A percentile compares a stretch with the other conserved stretches of the same genome.
Conservation (phyloP, 768 basidiomycete genomes). For the Rhodotorula sphaerocarpa region DNA sequence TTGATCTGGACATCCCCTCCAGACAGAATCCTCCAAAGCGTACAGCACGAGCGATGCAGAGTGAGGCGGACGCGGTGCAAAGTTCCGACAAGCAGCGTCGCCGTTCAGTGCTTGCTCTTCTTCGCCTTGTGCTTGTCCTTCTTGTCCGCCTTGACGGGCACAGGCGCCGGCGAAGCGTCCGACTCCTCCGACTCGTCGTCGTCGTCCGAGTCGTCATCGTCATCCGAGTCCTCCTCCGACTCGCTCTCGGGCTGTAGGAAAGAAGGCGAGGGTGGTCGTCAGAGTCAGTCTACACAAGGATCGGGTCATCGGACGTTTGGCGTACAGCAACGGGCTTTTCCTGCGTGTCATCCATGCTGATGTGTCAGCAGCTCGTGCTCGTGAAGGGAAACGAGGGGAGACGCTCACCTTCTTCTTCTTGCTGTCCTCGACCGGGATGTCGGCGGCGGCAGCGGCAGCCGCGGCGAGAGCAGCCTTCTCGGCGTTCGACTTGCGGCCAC, state of each 20-base stretch:
- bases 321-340: slow-evolving; percentile 5
- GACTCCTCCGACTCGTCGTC: slow-evolving; percentile 8
- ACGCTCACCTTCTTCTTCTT: slow-evolving; percentile 17
- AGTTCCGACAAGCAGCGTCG: too few relatives aligned
- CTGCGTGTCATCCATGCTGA: too few relatives aligned
- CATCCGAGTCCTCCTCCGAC: background rate
- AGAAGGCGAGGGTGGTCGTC: background rate
- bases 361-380: too few relatives aligned
- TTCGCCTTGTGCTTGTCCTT: slow-evolving; percentile 15
- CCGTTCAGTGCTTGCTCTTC: background rate
- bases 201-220: slow-evolving; percentile 7
- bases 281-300: too few relatives aligned
- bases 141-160: slow-evolving; percentile 14
- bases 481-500: slow-evolving; percentile 12
- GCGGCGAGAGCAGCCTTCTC: slow-evolving; percentile 8
- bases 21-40: too few relatives aligned
- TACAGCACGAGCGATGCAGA: too few relatives aligned
- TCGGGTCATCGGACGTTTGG: too few relatives aligned
- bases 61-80: slow-evolving; percentile 12
- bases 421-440: slow-evolving; percentile 25
- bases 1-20: too few relatives aligned
- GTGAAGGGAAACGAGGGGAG: background rate
- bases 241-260: background rate
- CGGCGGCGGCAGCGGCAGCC: slow-evolving; percentile 7
- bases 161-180: slow-evolving; percentile 13